These are phyloP conservation scores for Euphrasia confusa DNA, from an alignment of 257 asterid species.

Conservation along the genomic window DNA sequence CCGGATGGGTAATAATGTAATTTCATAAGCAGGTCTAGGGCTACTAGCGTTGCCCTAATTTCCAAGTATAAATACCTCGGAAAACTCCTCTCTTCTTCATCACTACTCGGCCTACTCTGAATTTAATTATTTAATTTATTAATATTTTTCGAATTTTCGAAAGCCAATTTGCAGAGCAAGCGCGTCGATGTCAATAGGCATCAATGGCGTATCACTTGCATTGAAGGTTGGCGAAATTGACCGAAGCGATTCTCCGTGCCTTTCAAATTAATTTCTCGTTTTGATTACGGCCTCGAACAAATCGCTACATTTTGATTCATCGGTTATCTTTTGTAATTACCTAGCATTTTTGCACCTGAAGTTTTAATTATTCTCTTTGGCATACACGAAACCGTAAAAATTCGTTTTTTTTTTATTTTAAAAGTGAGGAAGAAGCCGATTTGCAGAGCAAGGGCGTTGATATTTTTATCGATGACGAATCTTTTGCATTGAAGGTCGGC, in stretches of 20 bases:
- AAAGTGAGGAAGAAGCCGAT: conserved; percentile 32
- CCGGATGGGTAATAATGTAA: conserved; percentile 1
- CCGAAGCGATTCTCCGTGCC: conserved; percentile 66
- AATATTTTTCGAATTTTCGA: no score
- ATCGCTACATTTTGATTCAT: conserved; percentile 31
- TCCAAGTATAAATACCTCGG: conserved; percentile 7
- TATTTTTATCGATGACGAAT: conserved; percentile 31
- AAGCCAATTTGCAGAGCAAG: conserved; percentile 73
- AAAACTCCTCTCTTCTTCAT: neutral
- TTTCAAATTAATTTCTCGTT: conserved; percentile 31
- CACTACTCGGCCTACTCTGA: neutral
- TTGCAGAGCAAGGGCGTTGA: conserved; percentile 66
- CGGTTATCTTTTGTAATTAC: neutral
- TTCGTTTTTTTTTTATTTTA: neutral
- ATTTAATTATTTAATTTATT: neutral
- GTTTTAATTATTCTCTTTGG: neutral
- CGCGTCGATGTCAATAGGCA: conserved; percentile 26
- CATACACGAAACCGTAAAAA: neutral
- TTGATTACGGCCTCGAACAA: conserved; percentile 72
- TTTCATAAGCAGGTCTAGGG: neutral
- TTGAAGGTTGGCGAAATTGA: conserved; percentile 62
- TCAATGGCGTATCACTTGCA: conserved; percentile 50
- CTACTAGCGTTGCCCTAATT: neutral
- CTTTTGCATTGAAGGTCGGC: conserved; percentile 78
- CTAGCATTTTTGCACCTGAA: neutral